Evolutionary conservation across 345 rosid genomes (phyloP).

Genomic region (Melaleuca alternifolia): DNA sequence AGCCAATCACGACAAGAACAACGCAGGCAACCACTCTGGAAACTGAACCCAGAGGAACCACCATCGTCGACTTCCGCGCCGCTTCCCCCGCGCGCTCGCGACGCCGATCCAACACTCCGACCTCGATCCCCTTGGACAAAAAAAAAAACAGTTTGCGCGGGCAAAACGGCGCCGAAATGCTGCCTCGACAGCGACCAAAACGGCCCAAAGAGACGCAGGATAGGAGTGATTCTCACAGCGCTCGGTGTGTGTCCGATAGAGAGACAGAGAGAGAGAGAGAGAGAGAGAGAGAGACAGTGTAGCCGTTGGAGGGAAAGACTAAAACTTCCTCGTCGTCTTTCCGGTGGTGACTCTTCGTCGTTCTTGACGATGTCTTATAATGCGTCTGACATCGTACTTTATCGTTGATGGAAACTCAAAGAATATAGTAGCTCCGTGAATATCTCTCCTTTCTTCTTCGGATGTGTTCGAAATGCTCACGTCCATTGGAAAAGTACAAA

Average conservation of each 20-base stretch:
- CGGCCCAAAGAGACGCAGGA: neutral
- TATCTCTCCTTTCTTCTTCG: neutral
- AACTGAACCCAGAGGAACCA: neutral
- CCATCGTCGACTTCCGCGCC: neutral
- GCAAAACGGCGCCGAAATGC: neutral
- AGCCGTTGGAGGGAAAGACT: neutral
- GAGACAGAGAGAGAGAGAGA: neutral
- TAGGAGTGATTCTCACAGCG: neutral
- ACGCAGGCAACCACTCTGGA: neutral
- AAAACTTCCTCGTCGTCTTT: neutral
- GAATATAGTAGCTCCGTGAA: neutral
- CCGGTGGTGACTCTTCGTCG: neutral
- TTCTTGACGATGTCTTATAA: neutral
- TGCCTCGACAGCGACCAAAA: neutral
- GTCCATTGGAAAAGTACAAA: neutral
- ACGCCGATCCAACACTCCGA: neutral
- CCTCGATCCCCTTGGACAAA: neutral
- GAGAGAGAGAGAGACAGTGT: neutral
- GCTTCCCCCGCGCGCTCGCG: neutral
- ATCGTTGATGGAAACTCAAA: neutral
- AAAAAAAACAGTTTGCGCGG: neutral
- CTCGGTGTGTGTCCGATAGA: neutral
- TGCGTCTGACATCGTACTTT: neutral
- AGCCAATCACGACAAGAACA: constrained; percentile 20
- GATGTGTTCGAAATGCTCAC: neutral